These are phyloP conservation scores for Trypanosoma caninum DNA, from an alignment of 208 protist species.

Conservation along the genomic window DNA sequence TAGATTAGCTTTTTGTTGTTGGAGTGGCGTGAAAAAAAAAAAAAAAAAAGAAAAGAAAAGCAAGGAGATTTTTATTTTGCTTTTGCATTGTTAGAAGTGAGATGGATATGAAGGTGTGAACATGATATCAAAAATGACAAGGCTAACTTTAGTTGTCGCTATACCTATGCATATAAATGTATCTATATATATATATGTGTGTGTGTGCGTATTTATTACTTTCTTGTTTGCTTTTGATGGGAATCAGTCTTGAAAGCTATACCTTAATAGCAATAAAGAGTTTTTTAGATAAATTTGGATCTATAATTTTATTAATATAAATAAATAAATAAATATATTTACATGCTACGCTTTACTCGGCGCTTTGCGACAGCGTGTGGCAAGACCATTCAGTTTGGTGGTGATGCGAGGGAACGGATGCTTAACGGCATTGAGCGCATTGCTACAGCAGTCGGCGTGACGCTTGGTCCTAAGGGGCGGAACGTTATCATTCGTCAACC, in stretches of 20 bases:
- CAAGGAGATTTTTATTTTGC: conserved; percentile 24
- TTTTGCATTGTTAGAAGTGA: not conserved
- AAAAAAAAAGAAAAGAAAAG: not conserved
- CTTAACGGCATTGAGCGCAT: conserved; percentile 96
- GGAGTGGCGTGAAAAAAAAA: not conserved
- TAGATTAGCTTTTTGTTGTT: conserved; percentile 5
- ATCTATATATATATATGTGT: conserved; percentile 6
- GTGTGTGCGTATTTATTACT: not conserved
- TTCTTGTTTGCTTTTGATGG: not conserved
- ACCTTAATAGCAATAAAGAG: no score
- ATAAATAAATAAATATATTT: no score
- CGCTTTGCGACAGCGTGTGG: conserved; percentile 30
- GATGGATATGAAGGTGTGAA: not conserved
- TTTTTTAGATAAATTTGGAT: no score
- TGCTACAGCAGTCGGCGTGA: conserved; percentile 96
- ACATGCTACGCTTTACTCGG: conserved; percentile 14
- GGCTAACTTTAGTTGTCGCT: no score
- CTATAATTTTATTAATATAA: no score
- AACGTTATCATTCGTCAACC: conserved; percentile 98
- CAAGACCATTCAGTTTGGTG: conserved; percentile 96
- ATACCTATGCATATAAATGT: no score
- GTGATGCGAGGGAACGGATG: conserved; percentile 93
- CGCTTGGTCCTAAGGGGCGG: conserved; percentile 98
- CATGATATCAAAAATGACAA: no score
- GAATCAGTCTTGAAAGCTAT: not conserved